Conservation (phyloP, 1,139 yeast genomes). For the Lodderomyces margitis region DNA sequence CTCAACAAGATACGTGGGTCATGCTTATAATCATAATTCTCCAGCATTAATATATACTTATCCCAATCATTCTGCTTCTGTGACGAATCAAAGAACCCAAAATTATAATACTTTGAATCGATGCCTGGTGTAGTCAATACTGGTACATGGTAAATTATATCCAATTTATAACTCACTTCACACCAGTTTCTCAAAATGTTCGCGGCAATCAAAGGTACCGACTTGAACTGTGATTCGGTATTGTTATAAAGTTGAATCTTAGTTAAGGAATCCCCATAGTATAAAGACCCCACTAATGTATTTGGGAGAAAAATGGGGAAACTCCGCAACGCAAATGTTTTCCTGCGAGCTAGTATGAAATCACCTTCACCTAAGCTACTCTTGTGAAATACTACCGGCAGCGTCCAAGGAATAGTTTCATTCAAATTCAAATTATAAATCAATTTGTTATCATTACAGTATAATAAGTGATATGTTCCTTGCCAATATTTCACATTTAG, state of each 20-base stretch:
- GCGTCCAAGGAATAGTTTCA: slow-evolving; percentile 27
- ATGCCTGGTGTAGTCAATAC: slow-evolving; percentile 30
- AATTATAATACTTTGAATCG: slow-evolving; percentile 21
- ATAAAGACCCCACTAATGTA: slow-evolving; percentile 27
- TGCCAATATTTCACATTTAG: slow-evolving; percentile 16
- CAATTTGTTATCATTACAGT: slow-evolving; percentile 32
- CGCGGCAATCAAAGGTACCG: slow-evolving; percentile 31
- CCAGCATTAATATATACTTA: slow-evolving; percentile 19
- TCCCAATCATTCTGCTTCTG: slow-evolving; percentile 19
- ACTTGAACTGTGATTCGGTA: slow-evolving; percentile 8
- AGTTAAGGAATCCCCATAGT: slow-evolving; percentile 12
- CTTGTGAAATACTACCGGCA: slow-evolving; percentile 11
- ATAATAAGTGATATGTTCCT: slow-evolving; percentile 24
- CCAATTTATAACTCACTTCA: slow-evolving; percentile 22
- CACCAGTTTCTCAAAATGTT: slow-evolving; percentile 27
- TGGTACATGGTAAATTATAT: slow-evolving; percentile 28
- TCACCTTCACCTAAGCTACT: slow-evolving; percentile 3
- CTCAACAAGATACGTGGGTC: slow-evolving; percentile 13
- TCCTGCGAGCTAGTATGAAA: slow-evolving; percentile 23
- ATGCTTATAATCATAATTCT: slow-evolving; percentile 18
- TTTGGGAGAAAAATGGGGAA: slow-evolving; percentile 28
- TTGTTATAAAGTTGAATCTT: slow-evolving; percentile 9
- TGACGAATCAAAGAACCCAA: slow-evolving; percentile 13
- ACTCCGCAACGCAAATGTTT: slow-evolving; percentile 22
- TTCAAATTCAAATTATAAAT: slow-evolving; percentile 25